Evolutionary conservation across 2,329 filamentous ascomycete genomes (phyloP).

Genomic region (Cryphonectria naterciae): DNA sequence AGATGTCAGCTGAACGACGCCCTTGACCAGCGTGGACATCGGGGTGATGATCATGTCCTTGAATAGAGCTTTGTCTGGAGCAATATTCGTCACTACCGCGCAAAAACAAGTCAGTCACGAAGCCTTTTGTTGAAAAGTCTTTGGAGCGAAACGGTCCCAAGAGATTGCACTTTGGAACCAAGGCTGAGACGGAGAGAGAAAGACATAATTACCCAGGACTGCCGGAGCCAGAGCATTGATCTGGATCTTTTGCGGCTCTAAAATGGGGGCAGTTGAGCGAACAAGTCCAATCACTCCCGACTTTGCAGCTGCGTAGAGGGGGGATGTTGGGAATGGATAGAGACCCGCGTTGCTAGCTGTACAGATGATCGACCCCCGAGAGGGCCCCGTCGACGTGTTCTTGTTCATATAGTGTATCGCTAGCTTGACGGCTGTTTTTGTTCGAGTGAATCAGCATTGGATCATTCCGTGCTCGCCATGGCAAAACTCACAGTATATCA

Average conservation of each 20-base stretch:
- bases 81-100: constrained; percentile 49
- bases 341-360: constrained; percentile 58
- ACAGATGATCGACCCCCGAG: constrained; percentile 54
- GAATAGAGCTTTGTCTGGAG: constrained; percentile 49
- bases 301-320: constrained; percentile 54
- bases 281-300: constrained; percentile 54
- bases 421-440: constrained; percentile 49
- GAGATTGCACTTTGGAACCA: neutral
- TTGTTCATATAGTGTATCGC: constrained; percentile 55
- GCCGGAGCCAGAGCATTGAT: constrained; percentile 57
- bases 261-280: constrained; percentile 46
- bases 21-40: constrained; percentile 50
- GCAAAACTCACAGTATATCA: constrained; percentile 48
- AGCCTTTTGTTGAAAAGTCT: no score
- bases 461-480: neutral
- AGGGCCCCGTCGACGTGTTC: constrained; percentile 27
- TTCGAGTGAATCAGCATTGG: constrained; percentile 1
- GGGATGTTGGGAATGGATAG: constrained; percentile 55
- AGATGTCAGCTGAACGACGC: constrained; percentile 46
- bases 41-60: constrained; percentile 55
- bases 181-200: neutral
- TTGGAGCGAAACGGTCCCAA: constrained; percentile 10
- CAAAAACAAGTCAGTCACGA: constrained; percentile 13
- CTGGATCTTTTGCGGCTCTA: constrained; percentile 48
- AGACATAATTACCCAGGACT: constrained; percentile 50